A percentile compares a stretch with the other conserved stretches of the same genome.
Evolutionary conservation across 345 rosid species (phyloP).

Genomic region (Populus deltoides): DNA sequence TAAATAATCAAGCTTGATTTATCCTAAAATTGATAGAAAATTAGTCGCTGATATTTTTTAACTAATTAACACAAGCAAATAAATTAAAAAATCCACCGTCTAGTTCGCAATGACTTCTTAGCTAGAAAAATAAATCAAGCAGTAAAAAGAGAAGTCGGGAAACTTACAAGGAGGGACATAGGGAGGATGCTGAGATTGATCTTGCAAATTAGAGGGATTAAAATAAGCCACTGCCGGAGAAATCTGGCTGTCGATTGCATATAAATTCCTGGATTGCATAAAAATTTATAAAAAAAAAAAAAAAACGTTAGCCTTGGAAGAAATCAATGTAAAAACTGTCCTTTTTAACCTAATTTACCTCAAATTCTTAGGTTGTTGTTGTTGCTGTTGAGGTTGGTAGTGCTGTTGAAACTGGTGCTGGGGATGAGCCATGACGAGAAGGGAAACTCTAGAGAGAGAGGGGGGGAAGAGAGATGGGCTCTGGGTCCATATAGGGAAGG

Average conservation of each 20-base stretch:
- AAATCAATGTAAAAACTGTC: neutral
- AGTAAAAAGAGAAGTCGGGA: neutral
- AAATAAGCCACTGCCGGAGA: constrained; percentile 43
- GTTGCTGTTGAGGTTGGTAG: constrained; percentile 37
- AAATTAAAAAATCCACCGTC: neutral
- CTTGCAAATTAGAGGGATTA: constrained; percentile 40
- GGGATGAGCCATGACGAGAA: constrained; percentile 54
- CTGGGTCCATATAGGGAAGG: neutral
- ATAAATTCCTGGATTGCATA: constrained; percentile 39
- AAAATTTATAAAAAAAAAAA: neutral
- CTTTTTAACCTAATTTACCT: constrained; percentile 33
- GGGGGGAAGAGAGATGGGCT: neutral
- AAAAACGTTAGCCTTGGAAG: neutral
- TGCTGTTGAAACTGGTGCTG: constrained; percentile 49
- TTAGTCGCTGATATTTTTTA: neutral
- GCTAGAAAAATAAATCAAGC: neutral
- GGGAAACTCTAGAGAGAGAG: constrained; percentile 10
- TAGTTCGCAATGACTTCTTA: neutral
- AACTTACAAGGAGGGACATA: constrained; percentile 73
- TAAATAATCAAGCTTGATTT: neutral
- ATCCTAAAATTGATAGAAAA: neutral
- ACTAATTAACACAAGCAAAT: neutral
- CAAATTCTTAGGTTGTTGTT: constrained; percentile 45
- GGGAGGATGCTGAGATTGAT: constrained; percentile 78
- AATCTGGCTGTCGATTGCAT: constrained; percentile 48